Evolutionary conservation across 2,329 filamentous ascomycete species (phyloP).

Genomic region (Curvularia hawaiiensis): DNA sequence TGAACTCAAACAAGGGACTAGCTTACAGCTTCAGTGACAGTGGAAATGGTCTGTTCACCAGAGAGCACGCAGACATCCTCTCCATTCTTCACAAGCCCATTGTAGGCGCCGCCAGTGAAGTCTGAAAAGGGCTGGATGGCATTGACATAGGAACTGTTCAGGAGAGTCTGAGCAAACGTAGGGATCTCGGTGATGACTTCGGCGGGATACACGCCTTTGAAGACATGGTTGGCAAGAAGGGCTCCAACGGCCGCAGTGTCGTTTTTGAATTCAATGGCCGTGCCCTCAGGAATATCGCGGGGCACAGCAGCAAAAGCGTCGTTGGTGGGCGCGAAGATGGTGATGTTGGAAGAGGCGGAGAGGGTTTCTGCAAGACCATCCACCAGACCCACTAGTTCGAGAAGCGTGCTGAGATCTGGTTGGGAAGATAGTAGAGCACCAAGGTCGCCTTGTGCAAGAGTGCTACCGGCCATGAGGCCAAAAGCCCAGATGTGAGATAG

Average conservation of each 20-base stretch:
- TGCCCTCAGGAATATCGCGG: slow-evolving; percentile 31
- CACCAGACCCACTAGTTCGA: slow-evolving; percentile 45
- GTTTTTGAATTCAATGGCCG: slow-evolving; percentile 40
- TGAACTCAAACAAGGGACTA: neutral
- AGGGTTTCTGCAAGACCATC: slow-evolving; percentile 48
- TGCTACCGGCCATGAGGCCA: slow-evolving; percentile 25
- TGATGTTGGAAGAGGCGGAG: slow-evolving; percentile 55
- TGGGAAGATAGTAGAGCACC: slow-evolving; percentile 40
- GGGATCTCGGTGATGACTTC: slow-evolving; percentile 45
- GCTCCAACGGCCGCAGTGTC: slow-evolving; percentile 47
- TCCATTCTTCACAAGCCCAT: slow-evolving; percentile 52
- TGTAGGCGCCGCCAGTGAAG: slow-evolving; percentile 62
- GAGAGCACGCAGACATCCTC: slow-evolving; percentile 56
- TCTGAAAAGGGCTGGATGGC: slow-evolving; percentile 56
- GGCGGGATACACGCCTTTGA: slow-evolving; percentile 56
- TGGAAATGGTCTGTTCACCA: slow-evolving; percentile 56
- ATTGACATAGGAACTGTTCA: slow-evolving; percentile 52
- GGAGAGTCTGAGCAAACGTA: slow-evolving; percentile 53
- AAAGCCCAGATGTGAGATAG: slow-evolving; percentile 22
- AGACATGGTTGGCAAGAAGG: slow-evolving; percentile 62
- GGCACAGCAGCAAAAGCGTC: slow-evolving; percentile 49
- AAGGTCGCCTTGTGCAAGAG: slow-evolving; percentile 39
- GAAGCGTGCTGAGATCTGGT: slow-evolving; percentile 39
- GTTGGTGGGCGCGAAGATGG: slow-evolving; percentile 62
- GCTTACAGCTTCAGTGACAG: slow-evolving; percentile 55